phyloP scores from a whole-genome alignment of 805 yeast species.

The Saccharomycopsis sp. region DNA sequence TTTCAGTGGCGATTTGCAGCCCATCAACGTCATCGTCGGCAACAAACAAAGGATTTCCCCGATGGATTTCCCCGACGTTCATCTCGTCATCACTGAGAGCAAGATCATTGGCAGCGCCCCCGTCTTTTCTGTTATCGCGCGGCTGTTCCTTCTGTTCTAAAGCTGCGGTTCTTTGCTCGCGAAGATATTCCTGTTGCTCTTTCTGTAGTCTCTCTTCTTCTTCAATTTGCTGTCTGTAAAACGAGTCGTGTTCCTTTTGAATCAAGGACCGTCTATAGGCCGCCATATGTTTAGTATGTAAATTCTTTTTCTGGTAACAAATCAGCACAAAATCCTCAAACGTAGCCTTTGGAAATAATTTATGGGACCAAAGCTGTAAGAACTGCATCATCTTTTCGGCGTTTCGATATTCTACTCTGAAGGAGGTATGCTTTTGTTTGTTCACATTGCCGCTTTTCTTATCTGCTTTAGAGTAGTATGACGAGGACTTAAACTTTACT shows the following conservation, averaged over 20 bases:
- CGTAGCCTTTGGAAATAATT: constrained; percentile 70
- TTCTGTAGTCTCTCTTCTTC: constrained; percentile 4
- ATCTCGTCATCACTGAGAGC: constrained; percentile 11
- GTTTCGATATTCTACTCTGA: constrained; percentile 43
- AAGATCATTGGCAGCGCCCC: background rate
- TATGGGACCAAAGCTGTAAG: constrained; percentile 73
- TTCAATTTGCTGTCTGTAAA: constrained; percentile 6
- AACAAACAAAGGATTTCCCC: constrained; percentile 21
- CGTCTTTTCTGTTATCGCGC: background rate
- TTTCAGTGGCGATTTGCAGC: background rate
- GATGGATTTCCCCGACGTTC: constrained; percentile 8
- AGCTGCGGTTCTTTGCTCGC: background rate
- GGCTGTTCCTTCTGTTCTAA: background rate
- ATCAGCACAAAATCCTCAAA: constrained; percentile 61
- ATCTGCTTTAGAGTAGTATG: background rate
- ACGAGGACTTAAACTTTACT: constrained; percentile 19
- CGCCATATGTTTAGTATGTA: constrained; percentile 27
- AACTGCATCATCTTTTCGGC: constrained; percentile 42
- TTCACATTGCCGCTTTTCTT: background rate
- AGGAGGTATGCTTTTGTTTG: constrained; percentile 21
- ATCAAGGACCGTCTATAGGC: constrained; percentile 35
- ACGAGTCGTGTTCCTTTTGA: constrained; percentile 30
- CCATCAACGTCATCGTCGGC: constrained; percentile 23
- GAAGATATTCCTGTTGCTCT: constrained; percentile 4
- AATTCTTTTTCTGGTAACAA: constrained; percentile 37